Evolutionary conservation across 495 filamentous ascomycete species (phyloP), one percentile per base, ranked within the genome.

Genomic region (Lasiosphaeria miniovina): DNA sequence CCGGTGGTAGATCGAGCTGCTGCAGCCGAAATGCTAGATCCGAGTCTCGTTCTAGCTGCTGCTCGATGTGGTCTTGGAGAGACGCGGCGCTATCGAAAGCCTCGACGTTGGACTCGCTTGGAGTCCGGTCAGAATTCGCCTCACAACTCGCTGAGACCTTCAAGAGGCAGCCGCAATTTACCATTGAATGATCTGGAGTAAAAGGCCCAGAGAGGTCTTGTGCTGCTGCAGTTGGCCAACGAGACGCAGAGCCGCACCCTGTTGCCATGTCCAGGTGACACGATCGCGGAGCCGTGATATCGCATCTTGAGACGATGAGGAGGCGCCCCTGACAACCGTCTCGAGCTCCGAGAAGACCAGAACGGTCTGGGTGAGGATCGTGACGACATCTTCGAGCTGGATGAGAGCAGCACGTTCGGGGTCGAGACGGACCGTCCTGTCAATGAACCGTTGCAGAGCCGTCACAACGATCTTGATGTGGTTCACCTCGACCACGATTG

Each of bases 381-480:
- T 46, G 43, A 46, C 43, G 43, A 46, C 43, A 46, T 46, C 43
- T 2, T 46, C 43, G 4, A 46, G 1, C 3, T 46, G 43, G 11
- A 46, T 46, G 6, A 46, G 43, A n/a, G 43, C 11, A 4, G 43
- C 43, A n/a, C 43, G 43, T n/a, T 46, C 43, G 43, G 43, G 43
- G 4, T 46, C 43, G 12, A 46, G 43, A n/a, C 43, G 43, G 6
- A 46, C 2, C 43, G 43, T 14, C 12, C 43, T 9, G 12, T 46
- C 11, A n/a, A 46, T 46, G 11, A 46, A 46, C 2, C 15, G 12
- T 14, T 46, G 43, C 43, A 46, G 12, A n/a, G 43, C 43, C 6
- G 43, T 46, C 5, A 46, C 43, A 46, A 46, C 43, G 3, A 46
- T 46, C 43, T 46, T 46, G 43, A 46, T n/a, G 43, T 46, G 43